A percentile compares a stretch with the other conserved stretches of the same genome.
Conservation (phyloP, 345 rosid genomes). For the Triadica sebifera region DNA sequence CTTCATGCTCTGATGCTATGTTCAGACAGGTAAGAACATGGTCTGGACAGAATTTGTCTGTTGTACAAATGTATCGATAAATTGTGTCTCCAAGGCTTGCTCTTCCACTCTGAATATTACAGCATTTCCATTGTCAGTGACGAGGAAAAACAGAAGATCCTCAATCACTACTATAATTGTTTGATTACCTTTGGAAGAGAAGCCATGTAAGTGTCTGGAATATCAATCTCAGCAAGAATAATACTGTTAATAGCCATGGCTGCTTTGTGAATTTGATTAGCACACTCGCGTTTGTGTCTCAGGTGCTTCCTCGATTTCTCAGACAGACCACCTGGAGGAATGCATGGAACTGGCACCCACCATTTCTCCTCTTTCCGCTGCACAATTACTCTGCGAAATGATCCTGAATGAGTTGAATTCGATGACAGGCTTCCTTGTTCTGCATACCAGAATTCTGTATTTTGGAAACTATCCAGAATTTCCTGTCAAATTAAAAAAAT, state of each 20-base stretch:
- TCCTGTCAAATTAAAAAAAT: constrained; percentile 57
- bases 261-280: constrained; percentile 91
- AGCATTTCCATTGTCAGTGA: background rate
- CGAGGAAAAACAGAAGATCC: too few species aligned
- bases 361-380: constrained; percentile 90
- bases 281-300: constrained; percentile 60
- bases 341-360: constrained; percentile 95
- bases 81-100: constrained; percentile 76
- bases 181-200: constrained; percentile 82
- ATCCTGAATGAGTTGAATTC: constrained; percentile 66
- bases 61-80: constrained; percentile 55
- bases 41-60: constrained; percentile 72
- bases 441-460: constrained; percentile 88
- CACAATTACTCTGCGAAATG: constrained; percentile 63
- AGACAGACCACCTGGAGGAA: constrained; percentile 73
- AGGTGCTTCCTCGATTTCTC: constrained; percentile 73
- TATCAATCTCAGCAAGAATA: constrained; percentile 83
- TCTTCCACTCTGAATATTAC: constrained; percentile 61
- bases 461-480: constrained; percentile 70
- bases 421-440: constrained; percentile 77
- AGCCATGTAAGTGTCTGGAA: constrained; percentile 75
- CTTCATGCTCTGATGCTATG: constrained; percentile 82
- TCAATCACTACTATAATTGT: background rate
- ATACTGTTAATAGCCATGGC: constrained; percentile 88
- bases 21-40: constrained; percentile 62